These are phyloP conservation scores for Podila horticola DNA, from an alignment of 192 early-diverging fungal genomes.

Conservation along the genomic window DNA sequence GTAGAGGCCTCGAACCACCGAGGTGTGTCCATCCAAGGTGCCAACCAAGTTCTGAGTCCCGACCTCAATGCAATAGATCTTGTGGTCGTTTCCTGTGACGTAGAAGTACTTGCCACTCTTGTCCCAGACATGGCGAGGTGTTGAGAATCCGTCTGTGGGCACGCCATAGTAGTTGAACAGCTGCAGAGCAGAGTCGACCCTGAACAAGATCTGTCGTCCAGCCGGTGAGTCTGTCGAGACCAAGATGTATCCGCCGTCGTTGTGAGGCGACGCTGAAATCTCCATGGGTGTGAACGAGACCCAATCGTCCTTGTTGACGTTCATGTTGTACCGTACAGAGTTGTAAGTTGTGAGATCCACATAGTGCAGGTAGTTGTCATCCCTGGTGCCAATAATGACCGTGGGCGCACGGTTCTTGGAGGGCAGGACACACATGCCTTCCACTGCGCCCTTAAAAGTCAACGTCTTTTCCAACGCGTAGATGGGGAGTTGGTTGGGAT, in stretches of 20 bases:
- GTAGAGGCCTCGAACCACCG: slow-evolving; percentile 60
- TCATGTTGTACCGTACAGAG: slow-evolving; percentile 71
- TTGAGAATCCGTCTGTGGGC: slow-evolving; percentile 69
- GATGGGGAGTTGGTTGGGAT: neutral
- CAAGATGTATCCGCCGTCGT: slow-evolving; percentile 63
- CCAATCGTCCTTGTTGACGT: slow-evolving; percentile 83
- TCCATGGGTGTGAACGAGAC: slow-evolving; percentile 85
- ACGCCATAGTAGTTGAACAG: slow-evolving; percentile 72
- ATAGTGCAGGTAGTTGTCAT: slow-evolving; percentile 80
- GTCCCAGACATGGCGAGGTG: slow-evolving; percentile 74
- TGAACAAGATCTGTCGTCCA: slow-evolving; percentile 74
- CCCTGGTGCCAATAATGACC: slow-evolving; percentile 71
- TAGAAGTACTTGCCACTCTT: slow-evolving; percentile 69
- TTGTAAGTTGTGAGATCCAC: slow-evolving; percentile 58
- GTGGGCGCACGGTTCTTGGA: slow-evolving; percentile 20
- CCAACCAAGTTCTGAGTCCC: slow-evolving; percentile 55
- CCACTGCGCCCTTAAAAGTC: slow-evolving; percentile 68
- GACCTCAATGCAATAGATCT: slow-evolving; percentile 63
- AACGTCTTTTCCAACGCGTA: slow-evolving; percentile 56
- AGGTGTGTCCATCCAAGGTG: slow-evolving; percentile 65
- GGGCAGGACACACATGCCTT: slow-evolving; percentile 71
- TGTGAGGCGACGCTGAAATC: slow-evolving; percentile 63
- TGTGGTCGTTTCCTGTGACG: slow-evolving; percentile 70
- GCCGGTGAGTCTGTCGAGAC: slow-evolving; percentile 74
- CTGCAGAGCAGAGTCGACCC: slow-evolving; percentile 55